A percentile compares a stretch with the other conserved stretches of the same genome.
Conservation (phyloP, 306 rosid species). For the Corylus avellana region DNA sequence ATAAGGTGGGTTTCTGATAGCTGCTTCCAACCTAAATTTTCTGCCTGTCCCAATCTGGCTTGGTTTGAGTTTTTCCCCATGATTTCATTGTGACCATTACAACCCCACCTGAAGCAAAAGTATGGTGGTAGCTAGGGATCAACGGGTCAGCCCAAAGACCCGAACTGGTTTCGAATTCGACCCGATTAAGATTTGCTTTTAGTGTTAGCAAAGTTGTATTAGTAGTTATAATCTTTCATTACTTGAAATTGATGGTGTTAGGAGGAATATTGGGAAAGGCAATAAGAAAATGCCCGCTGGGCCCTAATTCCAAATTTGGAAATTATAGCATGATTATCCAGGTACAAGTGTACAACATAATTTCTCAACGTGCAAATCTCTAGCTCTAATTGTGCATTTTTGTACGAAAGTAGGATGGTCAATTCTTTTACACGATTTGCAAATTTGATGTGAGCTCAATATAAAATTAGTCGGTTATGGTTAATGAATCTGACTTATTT, state of each 20-base stretch:
- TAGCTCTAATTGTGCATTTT: too few relatives aligned
- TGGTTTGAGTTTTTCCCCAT: not conserved
- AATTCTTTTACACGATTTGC: too few relatives aligned
- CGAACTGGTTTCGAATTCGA: not conserved
- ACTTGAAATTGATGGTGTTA: too few relatives aligned
- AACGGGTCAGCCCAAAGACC: not conserved
- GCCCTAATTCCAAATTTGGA: not conserved
- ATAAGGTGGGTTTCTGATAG: conserved; percentile 3
- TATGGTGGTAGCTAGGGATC: not conserved
- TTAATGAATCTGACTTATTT: too few relatives aligned
- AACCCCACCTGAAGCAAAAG: not conserved
- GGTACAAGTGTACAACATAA: too few relatives aligned
- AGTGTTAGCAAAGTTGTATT: too few relatives aligned
- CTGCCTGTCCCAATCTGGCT: not conserved
- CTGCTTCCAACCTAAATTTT: conserved; percentile 8
- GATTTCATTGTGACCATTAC: not conserved
- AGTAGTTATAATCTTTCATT: too few relatives aligned
- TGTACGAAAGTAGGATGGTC: too few relatives aligned
- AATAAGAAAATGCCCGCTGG: not conserved
- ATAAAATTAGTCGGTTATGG: too few relatives aligned
- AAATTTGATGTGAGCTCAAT: too few relatives aligned
- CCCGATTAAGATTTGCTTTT: not conserved
- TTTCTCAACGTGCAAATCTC: too few relatives aligned
- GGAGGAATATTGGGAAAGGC: not conserved
- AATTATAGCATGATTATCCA: not conserved